Evolutionary conservation across 2,329 filamentous ascomycete species (phyloP).

Genomic region (Camillea tinctor): DNA sequence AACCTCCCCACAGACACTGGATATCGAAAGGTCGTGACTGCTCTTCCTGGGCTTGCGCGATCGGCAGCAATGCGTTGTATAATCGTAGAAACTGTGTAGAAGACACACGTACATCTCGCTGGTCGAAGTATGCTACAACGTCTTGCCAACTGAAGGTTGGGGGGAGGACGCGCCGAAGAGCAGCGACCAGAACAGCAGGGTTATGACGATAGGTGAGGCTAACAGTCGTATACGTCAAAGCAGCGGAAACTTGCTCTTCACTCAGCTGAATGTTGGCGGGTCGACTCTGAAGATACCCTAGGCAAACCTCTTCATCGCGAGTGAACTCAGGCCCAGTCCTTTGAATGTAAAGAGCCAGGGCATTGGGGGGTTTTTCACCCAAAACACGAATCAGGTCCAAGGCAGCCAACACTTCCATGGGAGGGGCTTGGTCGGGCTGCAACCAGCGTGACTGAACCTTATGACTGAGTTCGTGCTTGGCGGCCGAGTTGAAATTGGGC

Average conservation of each 20-base stretch:
- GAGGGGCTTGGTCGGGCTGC: slow-evolving; percentile 61
- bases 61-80: slow-evolving; percentile 73
- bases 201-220: slow-evolving; percentile 56
- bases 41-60: slow-evolving; percentile 57
- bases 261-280: slow-evolving; percentile 61
- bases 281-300: slow-evolving; percentile 52
- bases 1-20: slow-evolving; percentile 83
- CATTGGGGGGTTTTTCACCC: slow-evolving; percentile 54
- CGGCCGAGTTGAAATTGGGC: slow-evolving; percentile 77
- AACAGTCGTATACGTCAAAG: slow-evolving; percentile 66
- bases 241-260: slow-evolving; percentile 79
- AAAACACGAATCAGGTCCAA: slow-evolving; percentile 68
- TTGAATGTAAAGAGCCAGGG: slow-evolving; percentile 67
- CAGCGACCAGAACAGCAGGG: slow-evolving; percentile 57
- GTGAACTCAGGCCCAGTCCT: slow-evolving; percentile 74
- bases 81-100: slow-evolving; percentile 77
- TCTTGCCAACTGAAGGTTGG: slow-evolving; percentile 67
- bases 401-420: slow-evolving; percentile 67
- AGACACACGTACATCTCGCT: slow-evolving; percentile 71
- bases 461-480: slow-evolving; percentile 66
- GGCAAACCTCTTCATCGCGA: slow-evolving; percentile 67
- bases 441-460: slow-evolving; percentile 69
- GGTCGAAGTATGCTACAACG: slow-evolving; percentile 78
- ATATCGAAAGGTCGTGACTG: slow-evolving; percentile 68
- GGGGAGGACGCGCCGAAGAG: slow-evolving; percentile 61